Evolutionary conservation across 2,329 filamentous ascomycete genomes (phyloP).

Genomic region (Cytospora mali): DNA sequence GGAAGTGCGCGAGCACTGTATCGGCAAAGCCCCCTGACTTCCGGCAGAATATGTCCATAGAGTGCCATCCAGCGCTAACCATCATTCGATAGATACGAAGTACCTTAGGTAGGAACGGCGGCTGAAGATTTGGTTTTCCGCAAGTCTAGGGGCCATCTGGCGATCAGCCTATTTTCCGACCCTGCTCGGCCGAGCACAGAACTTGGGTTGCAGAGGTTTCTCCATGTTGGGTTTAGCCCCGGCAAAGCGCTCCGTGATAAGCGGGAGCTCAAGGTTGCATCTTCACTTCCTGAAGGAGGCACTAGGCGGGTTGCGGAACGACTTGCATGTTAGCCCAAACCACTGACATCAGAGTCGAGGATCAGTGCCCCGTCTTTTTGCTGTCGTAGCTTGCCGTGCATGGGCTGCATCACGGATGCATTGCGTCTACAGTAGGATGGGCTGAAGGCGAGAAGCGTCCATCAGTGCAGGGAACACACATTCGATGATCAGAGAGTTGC

Average conservation of each 20-base stretch:
- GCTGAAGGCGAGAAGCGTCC: neutral
- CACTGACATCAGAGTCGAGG: constrained; percentile 18
- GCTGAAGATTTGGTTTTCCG: neutral
- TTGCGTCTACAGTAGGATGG: neutral
- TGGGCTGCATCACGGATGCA: neutral
- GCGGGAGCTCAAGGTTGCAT: constrained; percentile 16
- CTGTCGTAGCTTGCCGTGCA: neutral
- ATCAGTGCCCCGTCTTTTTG: constrained; percentile 5
- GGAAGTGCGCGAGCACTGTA: neutral
- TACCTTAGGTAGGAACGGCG: neutral
- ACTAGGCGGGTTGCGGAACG: constrained; percentile 1
- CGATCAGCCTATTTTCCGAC: constrained; percentile 18
- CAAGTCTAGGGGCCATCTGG: neutral
- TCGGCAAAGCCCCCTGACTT: neutral
- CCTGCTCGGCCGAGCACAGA: constrained; percentile 20
- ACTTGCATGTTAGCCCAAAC: neutral
- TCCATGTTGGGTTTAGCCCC: constrained; percentile 23
- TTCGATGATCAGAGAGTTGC: neutral
- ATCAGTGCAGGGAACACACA: neutral
- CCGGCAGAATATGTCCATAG: neutral
- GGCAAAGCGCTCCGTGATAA: constrained; percentile 25
- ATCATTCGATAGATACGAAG: neutral
- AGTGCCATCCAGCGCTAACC: neutral
- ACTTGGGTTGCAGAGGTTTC: constrained; percentile 2
- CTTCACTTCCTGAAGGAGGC: constrained; percentile 8